These are phyloP conservation scores for Salvia rosmarinus DNA, from an alignment of 257 asterid genomes.

Conservation along the genomic window DNA sequence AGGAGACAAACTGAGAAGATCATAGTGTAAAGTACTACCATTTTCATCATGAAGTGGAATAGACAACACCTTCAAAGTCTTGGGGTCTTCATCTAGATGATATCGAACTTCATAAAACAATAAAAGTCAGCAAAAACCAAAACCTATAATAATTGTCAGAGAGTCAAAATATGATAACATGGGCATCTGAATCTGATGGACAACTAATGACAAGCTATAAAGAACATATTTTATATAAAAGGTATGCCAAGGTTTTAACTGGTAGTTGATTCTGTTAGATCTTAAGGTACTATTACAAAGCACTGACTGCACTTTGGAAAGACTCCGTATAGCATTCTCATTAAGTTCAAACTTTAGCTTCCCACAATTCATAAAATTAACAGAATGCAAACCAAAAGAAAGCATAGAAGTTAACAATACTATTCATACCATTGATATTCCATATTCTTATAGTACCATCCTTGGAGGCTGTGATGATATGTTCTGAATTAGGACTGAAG, in stretches of 20 bases:
- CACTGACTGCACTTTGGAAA: background rate
- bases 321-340: conserved; percentile 1
- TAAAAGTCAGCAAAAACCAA: conserved; percentile 30
- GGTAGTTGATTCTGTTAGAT: background rate
- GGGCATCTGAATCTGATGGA: background rate
- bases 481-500: conserved; percentile 85
- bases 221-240: background rate
- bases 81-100: conserved; percentile 94
- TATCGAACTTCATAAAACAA: conserved; percentile 76
- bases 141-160: conserved; percentile 9
- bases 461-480: conserved; percentile 92
- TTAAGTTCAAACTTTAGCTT: conserved; percentile 20
- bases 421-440: conserved; percentile 82
- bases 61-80: conserved; percentile 84
- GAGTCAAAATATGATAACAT: conserved; percentile 24
- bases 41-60: conserved; percentile 85
- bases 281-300: background rate
- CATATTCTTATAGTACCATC: conserved; percentile 90
- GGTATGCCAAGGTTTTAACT: background rate
- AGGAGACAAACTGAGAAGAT: conserved; percentile 83
- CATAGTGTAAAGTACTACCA: conserved; percentile 79
- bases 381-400: background rate
- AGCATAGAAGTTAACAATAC: background rate
- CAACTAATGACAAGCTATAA: conserved; percentile 10
- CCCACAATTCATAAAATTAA: conserved; percentile 7